Evolutionary conservation across 306 rosid species (phyloP).

Genomic region (Citrullus colocynthis): DNA sequence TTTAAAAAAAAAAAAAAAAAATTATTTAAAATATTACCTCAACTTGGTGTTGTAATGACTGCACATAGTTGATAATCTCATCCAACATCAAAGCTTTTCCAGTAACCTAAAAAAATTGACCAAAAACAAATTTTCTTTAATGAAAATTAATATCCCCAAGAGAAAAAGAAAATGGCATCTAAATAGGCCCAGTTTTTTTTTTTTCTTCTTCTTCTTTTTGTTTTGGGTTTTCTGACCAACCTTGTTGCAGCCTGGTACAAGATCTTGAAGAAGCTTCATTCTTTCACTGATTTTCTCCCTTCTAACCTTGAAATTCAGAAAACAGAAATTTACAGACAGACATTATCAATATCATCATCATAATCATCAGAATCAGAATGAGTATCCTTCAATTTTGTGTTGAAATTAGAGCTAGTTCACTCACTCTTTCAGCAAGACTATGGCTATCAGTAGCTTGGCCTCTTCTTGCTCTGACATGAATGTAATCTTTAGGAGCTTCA

Average conservation of each 20-base stretch:
- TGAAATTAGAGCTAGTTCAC: slow-evolving; percentile 3
- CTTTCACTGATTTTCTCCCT: slow-evolving; percentile 98
- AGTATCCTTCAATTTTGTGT: neutral
- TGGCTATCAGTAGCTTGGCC: slow-evolving; percentile 99
- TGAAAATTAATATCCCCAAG: neutral
- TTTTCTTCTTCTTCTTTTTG: too few species aligned
- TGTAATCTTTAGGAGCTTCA: slow-evolving; percentile 81
- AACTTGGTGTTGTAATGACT: slow-evolving; percentile 94
- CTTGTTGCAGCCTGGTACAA: slow-evolving; percentile 97
- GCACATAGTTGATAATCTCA: slow-evolving; percentile 93
- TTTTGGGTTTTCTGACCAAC: slow-evolving; percentile 2
- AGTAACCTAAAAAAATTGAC: slow-evolving; percentile 45
- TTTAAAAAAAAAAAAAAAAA: neutral
- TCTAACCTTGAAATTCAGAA: slow-evolving; percentile 39
- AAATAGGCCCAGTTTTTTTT: neutral
- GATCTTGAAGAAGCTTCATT: slow-evolving; percentile 94
- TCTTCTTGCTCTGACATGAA: slow-evolving; percentile 97
- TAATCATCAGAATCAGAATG: neutral
- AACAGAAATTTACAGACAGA: neutral
- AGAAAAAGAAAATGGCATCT: neutral
- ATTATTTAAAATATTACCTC: slow-evolving; percentile 33
- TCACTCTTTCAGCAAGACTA: slow-evolving; percentile 96
- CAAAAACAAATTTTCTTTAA: neutral
- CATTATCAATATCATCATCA: neutral
- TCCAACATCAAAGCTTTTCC: slow-evolving; percentile 98